A percentile compares a stretch with the other conserved stretches of the same genome.
Evolutionary conservation across 345 rosid genomes (phyloP).

Genomic region (Hibiscus trionum): DNA sequence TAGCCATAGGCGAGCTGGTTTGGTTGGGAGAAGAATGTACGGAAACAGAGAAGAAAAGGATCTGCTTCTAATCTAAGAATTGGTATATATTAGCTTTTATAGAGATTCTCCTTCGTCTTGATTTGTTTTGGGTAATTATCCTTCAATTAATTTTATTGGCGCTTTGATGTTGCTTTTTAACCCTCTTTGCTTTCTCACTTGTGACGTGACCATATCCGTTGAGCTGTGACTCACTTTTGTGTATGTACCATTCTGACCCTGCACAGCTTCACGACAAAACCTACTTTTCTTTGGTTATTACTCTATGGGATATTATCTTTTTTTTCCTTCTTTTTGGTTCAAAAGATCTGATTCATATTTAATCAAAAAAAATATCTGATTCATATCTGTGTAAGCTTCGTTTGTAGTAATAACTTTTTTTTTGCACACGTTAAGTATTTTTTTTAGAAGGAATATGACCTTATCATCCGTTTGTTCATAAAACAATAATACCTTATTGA

Average conservation of each 20-base stretch:
- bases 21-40: background rate
- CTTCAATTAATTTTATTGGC: background rate
- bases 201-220: background rate
- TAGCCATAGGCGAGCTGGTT: slow-evolving; percentile 24
- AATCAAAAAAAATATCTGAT: no score
- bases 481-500: no score
- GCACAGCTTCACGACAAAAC: background rate
- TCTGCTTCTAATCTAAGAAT: background rate
- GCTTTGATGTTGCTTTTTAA: background rate
- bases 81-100: background rate
- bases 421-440: no score
- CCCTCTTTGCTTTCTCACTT: background rate
- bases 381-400: no score
- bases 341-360: no score
- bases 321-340: no score
- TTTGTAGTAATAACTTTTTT: no score
- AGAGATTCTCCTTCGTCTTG: background rate
- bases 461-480: no score
- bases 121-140: background rate
- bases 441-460: no score
- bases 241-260: slow-evolving; percentile 19
- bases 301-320: no score
- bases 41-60: background rate
- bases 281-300: background rate
- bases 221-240: background rate